These are phyloP conservation scores for Trichoderma sp. DNA, from an alignment of 2,329 filamentous ascomycete genomes.

Conservation along the genomic window DNA sequence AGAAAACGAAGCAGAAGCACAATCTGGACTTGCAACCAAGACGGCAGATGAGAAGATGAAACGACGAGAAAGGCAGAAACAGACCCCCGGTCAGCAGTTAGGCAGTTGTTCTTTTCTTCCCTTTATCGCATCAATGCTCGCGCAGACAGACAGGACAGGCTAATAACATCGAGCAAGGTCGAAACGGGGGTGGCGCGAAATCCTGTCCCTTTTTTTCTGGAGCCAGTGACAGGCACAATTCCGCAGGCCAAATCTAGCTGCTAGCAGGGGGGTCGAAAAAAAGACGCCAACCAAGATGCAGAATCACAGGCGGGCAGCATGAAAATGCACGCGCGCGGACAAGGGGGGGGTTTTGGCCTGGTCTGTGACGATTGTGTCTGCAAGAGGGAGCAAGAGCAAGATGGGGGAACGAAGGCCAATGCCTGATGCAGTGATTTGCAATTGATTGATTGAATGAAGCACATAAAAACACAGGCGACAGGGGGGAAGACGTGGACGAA, in stretches of 20 bases:
- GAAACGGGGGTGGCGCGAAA: constrained; percentile 18
- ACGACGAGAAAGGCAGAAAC: background rate
- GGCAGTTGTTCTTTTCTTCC: background rate
- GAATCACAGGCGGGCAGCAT: background rate
- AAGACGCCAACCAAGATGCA: background rate
- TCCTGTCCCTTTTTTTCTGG: constrained; percentile 11
- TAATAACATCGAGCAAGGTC: constrained; percentile 8
- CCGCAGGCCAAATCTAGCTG: background rate
- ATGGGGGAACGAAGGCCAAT: background rate
- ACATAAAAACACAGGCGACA: background rate
- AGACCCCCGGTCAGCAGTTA: background rate
- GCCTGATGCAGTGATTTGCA: background rate
- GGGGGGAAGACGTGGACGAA: background rate
- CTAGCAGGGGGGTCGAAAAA: background rate
- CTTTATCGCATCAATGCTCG: background rate
- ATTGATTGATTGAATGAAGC: background rate
- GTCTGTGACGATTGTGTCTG: background rate
- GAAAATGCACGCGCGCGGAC: background rate
- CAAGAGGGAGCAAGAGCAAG: background rate
- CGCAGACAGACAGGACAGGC: background rate
- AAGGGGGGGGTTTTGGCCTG: background rate
- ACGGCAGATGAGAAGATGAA: background rate
- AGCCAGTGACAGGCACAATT: constrained; percentile 14
- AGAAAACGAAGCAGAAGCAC: background rate
- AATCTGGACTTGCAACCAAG: background rate